phyloP scores from a whole-genome alignment of 495 filamentous ascomycete genomes.

The Parachaetomium inaequale region DNA sequence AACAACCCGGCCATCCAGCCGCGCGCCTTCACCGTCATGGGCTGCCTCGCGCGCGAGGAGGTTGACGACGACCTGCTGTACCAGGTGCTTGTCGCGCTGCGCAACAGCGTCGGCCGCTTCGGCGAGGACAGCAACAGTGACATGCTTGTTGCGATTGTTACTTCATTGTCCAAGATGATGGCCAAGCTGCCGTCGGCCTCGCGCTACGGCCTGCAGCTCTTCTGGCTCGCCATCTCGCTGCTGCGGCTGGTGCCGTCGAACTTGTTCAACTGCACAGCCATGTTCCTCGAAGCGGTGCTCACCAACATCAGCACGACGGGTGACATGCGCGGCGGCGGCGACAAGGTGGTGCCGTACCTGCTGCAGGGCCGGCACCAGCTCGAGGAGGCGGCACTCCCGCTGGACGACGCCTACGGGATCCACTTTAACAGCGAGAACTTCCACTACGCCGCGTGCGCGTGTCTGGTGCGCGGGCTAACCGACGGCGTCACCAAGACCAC shows the following conservation, averaged over 20 bases:
- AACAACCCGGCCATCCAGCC: slow-evolving; percentile 67
- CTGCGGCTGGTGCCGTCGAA: slow-evolving; percentile 56
- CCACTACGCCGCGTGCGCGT: slow-evolving; percentile 59
- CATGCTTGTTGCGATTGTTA: slow-evolving; percentile 63
- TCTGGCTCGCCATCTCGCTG: slow-evolving; percentile 65
- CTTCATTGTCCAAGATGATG: slow-evolving; percentile 65
- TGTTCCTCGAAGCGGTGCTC: slow-evolving; percentile 59
- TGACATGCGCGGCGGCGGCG: slow-evolving; percentile 55
- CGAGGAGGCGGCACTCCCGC: slow-evolving; percentile 53
- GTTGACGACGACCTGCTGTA: slow-evolving; percentile 67
- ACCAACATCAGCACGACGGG: slow-evolving; percentile 55
- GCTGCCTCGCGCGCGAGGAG: slow-evolving; percentile 62
- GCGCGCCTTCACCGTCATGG: slow-evolving; percentile 65
- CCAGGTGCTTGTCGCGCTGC: slow-evolving; percentile 62
- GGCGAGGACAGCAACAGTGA: slow-evolving; percentile 57
- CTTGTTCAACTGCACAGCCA: slow-evolving; percentile 59
- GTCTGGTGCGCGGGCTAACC: slow-evolving; percentile 57
- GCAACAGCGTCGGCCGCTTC: slow-evolving; percentile 57
- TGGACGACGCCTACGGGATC: slow-evolving; percentile 61
- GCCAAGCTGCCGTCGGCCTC: slow-evolving; percentile 59
- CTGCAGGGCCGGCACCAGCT: slow-evolving; percentile 53
- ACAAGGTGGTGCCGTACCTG: slow-evolving; percentile 54
- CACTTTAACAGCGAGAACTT: slow-evolving; percentile 61
- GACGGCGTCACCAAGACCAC: slow-evolving; percentile 54
- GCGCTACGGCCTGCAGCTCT: slow-evolving; percentile 63